Conservation (phyloP, 192 early-diverging fungal species). For the Mortierella antarctica region DNA sequence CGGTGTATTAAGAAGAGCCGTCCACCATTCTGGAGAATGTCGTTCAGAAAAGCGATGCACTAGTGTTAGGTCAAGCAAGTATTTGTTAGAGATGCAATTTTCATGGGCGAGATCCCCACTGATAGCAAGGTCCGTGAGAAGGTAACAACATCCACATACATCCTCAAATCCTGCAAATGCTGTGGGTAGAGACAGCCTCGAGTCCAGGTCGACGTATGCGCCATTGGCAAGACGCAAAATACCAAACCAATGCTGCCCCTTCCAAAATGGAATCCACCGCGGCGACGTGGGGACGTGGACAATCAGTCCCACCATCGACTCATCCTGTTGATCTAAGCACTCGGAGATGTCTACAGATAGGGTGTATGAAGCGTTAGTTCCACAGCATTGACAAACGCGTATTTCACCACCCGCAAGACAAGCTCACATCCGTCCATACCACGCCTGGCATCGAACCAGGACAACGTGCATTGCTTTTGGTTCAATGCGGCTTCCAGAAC, state of each 20-base stretch:
- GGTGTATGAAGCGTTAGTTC: background rate
- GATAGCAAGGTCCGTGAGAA: background rate
- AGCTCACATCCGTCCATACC: slow-evolving; percentile 4
- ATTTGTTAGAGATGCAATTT: background rate
- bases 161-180: slow-evolving; percentile 46
- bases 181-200: slow-evolving; percentile 27
- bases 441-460: slow-evolving; percentile 46
- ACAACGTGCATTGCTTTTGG: slow-evolving; percentile 32
- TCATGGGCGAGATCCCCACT: too few relatives aligned
- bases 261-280: slow-evolving; percentile 50
- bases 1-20: slow-evolving; percentile 45
- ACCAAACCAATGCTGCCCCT: slow-evolving; percentile 50
- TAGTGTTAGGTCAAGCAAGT: background rate
- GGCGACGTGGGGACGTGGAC: slow-evolving; percentile 37
- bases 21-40: slow-evolving; percentile 21
- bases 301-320: slow-evolving; percentile 44
- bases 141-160: slow-evolving; percentile 5
- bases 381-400: background rate
- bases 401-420: background rate
- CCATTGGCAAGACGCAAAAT: slow-evolving; percentile 42
- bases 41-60: slow-evolving; percentile 21
- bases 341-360: slow-evolving; percentile 30
- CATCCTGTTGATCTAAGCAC: slow-evolving; percentile 40
- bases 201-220: slow-evolving; percentile 40
- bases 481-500: slow-evolving; percentile 48